These are phyloP conservation scores for Calonectria pteridis DNA, from an alignment of 2,329 filamentous ascomycete species.

Conservation along the genomic window DNA sequence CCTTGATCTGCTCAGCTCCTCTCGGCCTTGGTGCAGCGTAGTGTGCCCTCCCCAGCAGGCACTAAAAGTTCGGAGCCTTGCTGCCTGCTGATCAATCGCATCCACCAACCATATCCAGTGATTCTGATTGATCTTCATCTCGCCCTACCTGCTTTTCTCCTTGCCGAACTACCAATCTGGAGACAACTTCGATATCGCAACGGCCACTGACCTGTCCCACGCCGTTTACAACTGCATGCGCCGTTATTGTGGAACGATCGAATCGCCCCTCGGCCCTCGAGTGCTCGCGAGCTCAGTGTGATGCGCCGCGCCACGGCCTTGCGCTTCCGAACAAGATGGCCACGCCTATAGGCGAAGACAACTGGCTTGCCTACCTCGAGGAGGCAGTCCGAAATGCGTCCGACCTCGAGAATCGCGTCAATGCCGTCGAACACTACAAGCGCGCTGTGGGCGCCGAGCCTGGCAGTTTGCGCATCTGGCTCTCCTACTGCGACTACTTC, in stretches of 20 bases:
- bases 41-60: background rate
- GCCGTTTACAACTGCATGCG: background rate
- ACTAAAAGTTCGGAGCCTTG: background rate
- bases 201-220: background rate
- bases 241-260: conserved; percentile 24
- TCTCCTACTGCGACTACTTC: conserved; percentile 83
- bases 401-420: conserved; percentile 75
- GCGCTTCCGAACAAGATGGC: conserved; percentile 54
- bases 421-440: conserved; percentile 79
- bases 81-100: conserved; percentile 17
- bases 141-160: background rate
- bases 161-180: background rate
- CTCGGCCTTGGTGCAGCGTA: background rate
- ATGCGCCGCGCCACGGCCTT: conserved; percentile 39
- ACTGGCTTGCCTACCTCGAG: conserved; percentile 82
- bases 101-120: background rate
- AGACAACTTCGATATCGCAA: background rate
- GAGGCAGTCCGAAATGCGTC: conserved; percentile 73
- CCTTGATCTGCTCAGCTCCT: conserved; percentile 1
- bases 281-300: conserved; percentile 31
- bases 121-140: background rate
- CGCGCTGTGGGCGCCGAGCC: conserved; percentile 79
- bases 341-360: conserved; percentile 78
- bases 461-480: conserved; percentile 80
- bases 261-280: background rate